Conservation (phyloP, 192 early-diverging fungal genomes). For the Coemansia sp. region DNA sequence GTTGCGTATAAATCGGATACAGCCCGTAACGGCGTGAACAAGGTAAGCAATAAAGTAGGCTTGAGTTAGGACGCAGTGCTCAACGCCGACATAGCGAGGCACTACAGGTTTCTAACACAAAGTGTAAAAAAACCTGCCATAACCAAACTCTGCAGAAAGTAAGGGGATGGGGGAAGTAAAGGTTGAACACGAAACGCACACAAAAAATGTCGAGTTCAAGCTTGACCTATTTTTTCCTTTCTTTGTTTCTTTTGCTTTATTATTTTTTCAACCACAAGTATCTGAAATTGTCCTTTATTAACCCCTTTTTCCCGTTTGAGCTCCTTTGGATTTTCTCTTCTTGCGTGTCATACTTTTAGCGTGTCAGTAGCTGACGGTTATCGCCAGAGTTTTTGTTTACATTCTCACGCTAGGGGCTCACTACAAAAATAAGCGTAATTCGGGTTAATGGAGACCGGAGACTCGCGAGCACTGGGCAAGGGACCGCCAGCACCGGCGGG, state of each 20-base stretch:
- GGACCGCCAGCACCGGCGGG: slow-evolving; percentile 6
- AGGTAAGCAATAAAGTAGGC: no score
- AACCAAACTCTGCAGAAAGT: no score
- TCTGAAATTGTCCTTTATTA: neutral
- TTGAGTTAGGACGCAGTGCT: no score
- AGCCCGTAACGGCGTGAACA: no score
- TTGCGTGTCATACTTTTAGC: neutral
- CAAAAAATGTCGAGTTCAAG: neutral
- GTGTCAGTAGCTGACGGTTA: neutral
- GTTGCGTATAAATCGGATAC: no score
- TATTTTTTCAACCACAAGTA: slow-evolving; percentile 1
- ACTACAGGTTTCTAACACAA: no score
- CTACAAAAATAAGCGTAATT: neutral
- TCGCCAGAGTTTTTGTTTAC: slow-evolving; percentile 2
- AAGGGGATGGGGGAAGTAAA: no score
- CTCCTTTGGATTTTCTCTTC: neutral
- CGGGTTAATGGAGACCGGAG: slow-evolving; percentile 15
- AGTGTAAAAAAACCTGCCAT: no score
- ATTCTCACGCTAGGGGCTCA: slow-evolving; percentile 7
- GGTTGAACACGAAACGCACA: neutral
- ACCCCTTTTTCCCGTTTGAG: neutral
- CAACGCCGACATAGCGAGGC: no score
- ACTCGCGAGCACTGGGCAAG: slow-evolving; percentile 17
- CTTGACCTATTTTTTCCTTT: neutral
- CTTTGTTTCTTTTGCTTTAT: slow-evolving; percentile 5